These are phyloP conservation scores for Xanthoceras sorbifolium DNA, from an alignment of 345 rosid genomes.

Conservation along the genomic window DNA sequence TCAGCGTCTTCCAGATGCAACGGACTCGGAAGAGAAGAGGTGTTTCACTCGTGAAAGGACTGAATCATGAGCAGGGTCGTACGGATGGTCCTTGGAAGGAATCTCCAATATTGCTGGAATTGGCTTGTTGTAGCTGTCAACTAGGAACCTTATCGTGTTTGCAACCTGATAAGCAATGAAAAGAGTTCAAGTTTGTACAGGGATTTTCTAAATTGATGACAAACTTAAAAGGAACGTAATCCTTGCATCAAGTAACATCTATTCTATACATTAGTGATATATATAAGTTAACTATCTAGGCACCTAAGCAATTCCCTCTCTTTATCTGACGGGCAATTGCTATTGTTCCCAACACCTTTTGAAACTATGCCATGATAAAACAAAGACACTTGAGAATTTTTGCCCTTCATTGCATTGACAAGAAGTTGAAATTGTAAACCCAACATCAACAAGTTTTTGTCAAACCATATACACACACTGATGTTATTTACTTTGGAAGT, in stretches of 20 bases:
- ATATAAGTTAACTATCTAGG: neutral
- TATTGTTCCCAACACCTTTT: neutral
- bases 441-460: neutral
- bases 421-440: neutral
- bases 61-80: conserved; percentile 30
- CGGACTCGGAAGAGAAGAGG: conserved; percentile 19
- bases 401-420: neutral
- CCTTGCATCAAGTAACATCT: neutral
- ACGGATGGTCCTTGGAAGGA: conserved; percentile 29
- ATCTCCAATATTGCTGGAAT: conserved; percentile 36
- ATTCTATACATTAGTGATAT: neutral
- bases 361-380: neutral
- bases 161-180: conserved; percentile 18
- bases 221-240: neutral
- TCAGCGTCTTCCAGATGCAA: conserved; percentile 23
- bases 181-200: neutral
- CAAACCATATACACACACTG: neutral
- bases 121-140: conserved; percentile 30
- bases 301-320: neutral
- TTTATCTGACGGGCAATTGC: neutral
- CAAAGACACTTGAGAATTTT: neutral
- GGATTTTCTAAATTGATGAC: neutral
- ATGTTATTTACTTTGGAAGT: neutral
- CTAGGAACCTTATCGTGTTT: conserved; percentile 30
- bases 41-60: conserved; percentile 34